A percentile compares a stretch with the other conserved stretches of the same genome.
phyloP scores from a whole-genome alignment of 768 basidiomycete species.

The Mycena vulgaris region DNA sequence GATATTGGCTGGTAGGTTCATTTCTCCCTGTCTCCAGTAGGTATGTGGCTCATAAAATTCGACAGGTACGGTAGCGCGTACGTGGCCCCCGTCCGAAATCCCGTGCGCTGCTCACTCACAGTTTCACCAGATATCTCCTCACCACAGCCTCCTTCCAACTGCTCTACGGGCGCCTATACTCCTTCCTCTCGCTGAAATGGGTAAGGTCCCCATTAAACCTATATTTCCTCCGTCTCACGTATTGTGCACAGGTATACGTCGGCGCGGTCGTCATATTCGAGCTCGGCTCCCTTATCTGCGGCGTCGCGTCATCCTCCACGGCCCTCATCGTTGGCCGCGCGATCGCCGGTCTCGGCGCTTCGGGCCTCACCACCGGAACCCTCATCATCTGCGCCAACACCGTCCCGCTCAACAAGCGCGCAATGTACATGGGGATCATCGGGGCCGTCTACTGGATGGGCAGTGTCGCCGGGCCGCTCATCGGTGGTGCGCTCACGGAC shows the following conservation, averaged over 20 bases:
- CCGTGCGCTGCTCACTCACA: neutral
- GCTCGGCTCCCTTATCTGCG: slow-evolving; percentile 23
- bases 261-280: slow-evolving; percentile 13
- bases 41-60: too few species aligned
- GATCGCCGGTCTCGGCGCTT: slow-evolving; percentile 23
- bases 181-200: slow-evolving; percentile 13
- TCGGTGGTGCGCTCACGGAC: slow-evolving; percentile 42
- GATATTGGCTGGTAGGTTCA: too few species aligned
- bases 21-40: too few species aligned
- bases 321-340: slow-evolving; percentile 32
- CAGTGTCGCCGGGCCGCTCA: slow-evolving; percentile 12
- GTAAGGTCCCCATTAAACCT: neutral
- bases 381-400: slow-evolving; percentile 28
- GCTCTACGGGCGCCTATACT: slow-evolving; percentile 25
- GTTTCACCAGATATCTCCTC: slow-evolving; percentile 20
- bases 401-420: slow-evolving; percentile 4
- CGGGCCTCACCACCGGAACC: slow-evolving; percentile 18
- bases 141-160: slow-evolving; percentile 28
- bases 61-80: too few species aligned
- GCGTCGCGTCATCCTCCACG: slow-evolving; percentile 15
- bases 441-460: slow-evolving; percentile 20
- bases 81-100: too few species aligned
- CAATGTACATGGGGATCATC: slow-evolving; percentile 22
- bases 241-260: slow-evolving; percentile 1
- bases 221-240: too few species aligned